Conservation (phyloP, 176 grass and related monocot species). For the Oryza glumipatula region DNA sequence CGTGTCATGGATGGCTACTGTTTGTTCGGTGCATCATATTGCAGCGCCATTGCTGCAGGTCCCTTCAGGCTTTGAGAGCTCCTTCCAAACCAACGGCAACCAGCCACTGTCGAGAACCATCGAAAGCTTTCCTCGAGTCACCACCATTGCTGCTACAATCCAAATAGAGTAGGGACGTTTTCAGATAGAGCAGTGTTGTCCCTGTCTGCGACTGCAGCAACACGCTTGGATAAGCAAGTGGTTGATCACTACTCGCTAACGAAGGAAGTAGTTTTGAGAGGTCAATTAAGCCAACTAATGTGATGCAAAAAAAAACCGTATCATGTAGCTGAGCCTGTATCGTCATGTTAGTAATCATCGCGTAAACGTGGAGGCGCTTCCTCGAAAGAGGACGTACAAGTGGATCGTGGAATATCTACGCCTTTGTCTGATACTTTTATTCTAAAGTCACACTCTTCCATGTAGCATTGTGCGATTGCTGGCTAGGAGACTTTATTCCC, state of each 20-base stretch:
- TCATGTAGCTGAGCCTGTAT: not conserved
- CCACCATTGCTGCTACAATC: not conserved
- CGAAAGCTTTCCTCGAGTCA: conserved; percentile 24
- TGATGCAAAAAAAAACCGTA: not conserved
- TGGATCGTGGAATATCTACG: conserved; percentile 38
- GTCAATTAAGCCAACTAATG: not conserved
- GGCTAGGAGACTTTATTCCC: conserved; percentile 38
- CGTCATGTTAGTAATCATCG: not conserved
- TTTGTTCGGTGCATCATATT: not conserved
- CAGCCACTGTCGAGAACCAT: not conserved
- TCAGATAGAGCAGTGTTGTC: conserved; percentile 4
- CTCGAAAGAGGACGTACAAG: conserved; percentile 30
- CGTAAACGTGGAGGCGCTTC: conserved; percentile 3
- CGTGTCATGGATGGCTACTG: not conserved
- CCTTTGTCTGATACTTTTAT: conserved; percentile 38
- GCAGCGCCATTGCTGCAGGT: not conserved
- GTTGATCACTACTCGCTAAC: conserved; percentile 5
- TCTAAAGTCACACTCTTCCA: conserved; percentile 27
- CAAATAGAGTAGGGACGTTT: not conserved
- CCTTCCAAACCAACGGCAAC: not conserved
- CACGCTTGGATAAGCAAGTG: not conserved
- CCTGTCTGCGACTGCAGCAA: not conserved
- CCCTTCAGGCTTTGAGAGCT: not conserved
- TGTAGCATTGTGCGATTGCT: conserved; percentile 9
- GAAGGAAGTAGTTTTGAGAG: conserved; percentile 1